Evolutionary conservation across 2,329 filamentous ascomycete species (phyloP).

Genomic region (Diaporthe citri): DNA sequence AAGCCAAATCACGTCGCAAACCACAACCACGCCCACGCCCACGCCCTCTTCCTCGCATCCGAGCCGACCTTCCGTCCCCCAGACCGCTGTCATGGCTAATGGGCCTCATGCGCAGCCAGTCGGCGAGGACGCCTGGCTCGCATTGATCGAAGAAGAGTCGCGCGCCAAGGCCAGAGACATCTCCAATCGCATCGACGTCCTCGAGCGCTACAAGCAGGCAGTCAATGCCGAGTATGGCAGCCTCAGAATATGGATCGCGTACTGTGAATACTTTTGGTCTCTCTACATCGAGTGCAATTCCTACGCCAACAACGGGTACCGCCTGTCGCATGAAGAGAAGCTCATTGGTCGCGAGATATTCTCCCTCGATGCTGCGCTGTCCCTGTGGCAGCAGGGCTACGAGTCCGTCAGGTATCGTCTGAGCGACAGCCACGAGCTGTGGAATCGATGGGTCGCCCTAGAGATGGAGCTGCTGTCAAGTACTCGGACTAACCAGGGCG

Average conservation of each 20-base stretch:
- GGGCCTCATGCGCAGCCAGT: conserved; percentile 61
- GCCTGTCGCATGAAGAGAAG: conserved; percentile 77
- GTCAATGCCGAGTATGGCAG: conserved; percentile 80
- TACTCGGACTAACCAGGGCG: conserved; percentile 66
- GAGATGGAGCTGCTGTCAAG: conserved; percentile 75
- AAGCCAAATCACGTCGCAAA: conserved; percentile 1
- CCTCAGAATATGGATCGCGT: conserved; percentile 79
- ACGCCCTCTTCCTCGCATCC: conserved; percentile 7
- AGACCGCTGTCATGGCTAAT: conserved; percentile 54
- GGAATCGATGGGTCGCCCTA: conserved; percentile 82
- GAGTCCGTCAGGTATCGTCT: conserved; percentile 80
- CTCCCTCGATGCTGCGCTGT: conserved; percentile 73
- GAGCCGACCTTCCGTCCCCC: background rate
- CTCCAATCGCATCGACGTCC: conserved; percentile 75
- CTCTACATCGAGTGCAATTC: conserved; percentile 75
- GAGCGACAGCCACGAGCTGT: conserved; percentile 81
- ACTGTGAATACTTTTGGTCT: conserved; percentile 82
- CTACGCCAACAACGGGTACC: conserved; percentile 57
- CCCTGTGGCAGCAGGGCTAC: conserved; percentile 79
- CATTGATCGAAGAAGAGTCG: conserved; percentile 80
- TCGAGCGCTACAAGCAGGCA: conserved; percentile 80
- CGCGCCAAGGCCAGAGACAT: conserved; percentile 67
- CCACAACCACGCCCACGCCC: background rate
- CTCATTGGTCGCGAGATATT: conserved; percentile 79
- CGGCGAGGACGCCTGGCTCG: conserved; percentile 82